These are phyloP conservation scores for Yamadazyma epiphylla DNA, from an alignment of 1,139 yeast genomes.

Conservation along the genomic window DNA sequence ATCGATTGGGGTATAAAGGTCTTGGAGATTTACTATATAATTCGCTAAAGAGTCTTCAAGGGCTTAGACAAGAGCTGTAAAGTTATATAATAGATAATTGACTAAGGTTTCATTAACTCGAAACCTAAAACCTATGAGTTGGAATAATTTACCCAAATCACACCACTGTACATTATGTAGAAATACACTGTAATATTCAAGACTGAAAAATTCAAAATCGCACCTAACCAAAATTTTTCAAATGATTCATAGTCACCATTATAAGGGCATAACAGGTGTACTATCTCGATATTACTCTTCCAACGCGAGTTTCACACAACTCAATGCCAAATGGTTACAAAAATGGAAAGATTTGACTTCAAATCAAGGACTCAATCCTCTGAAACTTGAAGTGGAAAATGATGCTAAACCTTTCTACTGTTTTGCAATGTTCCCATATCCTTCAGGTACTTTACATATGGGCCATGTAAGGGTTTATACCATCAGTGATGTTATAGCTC, in stretches of 20 bases:
- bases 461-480: slow-evolving; percentile 94
- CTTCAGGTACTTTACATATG: slow-evolving; percentile 87
- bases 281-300: too few species aligned
- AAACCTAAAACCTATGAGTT: too few species aligned
- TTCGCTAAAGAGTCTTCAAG: slow-evolving; percentile 38
- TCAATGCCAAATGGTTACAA: slow-evolving; percentile 49
- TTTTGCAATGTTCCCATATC: slow-evolving; percentile 92
- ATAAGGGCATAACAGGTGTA: too few species aligned
- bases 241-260: too few species aligned
- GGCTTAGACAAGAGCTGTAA: not conserved
- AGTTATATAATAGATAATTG: too few species aligned
- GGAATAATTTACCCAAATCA: too few species aligned
- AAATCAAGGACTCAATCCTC: slow-evolving; percentile 38
- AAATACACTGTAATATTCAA: too few species aligned
- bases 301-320: too few species aligned
- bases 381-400: slow-evolving; percentile 22
- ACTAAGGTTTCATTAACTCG: too few species aligned
- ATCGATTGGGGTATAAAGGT: slow-evolving; percentile 36
- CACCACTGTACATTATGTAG: too few species aligned
- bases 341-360: slow-evolving; percentile 46
- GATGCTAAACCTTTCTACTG: slow-evolving; percentile 52
- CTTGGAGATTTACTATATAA: slow-evolving; percentile 42
- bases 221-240: too few species aligned
- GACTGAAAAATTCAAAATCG: too few species aligned
- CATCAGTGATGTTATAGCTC: slow-evolving; percentile 76